These are phyloP conservation scores for Hepatocystis sp. DNA, from an alignment of 169 alveolate species.

Conservation along the genomic window DNA sequence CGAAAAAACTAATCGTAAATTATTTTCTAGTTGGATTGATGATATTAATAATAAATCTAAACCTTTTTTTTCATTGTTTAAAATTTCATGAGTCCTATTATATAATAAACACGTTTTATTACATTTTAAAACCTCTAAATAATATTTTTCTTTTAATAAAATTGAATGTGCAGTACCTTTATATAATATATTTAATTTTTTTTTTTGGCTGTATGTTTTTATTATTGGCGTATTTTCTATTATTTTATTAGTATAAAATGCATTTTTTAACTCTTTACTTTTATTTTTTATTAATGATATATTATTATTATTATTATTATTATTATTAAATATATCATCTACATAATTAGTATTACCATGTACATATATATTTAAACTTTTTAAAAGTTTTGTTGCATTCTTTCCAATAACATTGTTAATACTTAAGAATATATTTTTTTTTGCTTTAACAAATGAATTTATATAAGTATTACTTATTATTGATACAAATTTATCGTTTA, in stretches of 20 bases:
- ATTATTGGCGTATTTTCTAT: slow-evolving; percentile 49
- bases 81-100: background rate
- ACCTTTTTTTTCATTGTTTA: background rate
- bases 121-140: slow-evolving; percentile 26
- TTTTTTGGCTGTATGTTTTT: background rate
- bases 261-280: background rate
- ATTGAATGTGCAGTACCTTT: slow-evolving; percentile 73
- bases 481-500: slow-evolving; percentile 28
- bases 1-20: slow-evolving; percentile 43
- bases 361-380: slow-evolving; percentile 17
- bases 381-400: slow-evolving; percentile 25
- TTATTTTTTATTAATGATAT: background rate
- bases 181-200: slow-evolving; percentile 10
- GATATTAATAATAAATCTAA: slow-evolving; percentile 47
- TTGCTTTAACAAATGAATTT: slow-evolving; percentile 27
- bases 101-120: slow-evolving; percentile 38
- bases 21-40: slow-evolving; percentile 63
- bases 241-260: slow-evolving; percentile 51
- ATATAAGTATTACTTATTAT: slow-evolving; percentile 21
- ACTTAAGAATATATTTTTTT: slow-evolving; percentile 56
- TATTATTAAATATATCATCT: background rate
- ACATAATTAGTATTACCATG: slow-evolving; percentile 38
- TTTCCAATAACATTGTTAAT: slow-evolving; percentile 51
- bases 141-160: slow-evolving; percentile 24
- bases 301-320: slow-evolving; percentile 20